phyloP scores from a whole-genome alignment of 108 stramenopile species.

The Skeletonema tropicum region DNA sequence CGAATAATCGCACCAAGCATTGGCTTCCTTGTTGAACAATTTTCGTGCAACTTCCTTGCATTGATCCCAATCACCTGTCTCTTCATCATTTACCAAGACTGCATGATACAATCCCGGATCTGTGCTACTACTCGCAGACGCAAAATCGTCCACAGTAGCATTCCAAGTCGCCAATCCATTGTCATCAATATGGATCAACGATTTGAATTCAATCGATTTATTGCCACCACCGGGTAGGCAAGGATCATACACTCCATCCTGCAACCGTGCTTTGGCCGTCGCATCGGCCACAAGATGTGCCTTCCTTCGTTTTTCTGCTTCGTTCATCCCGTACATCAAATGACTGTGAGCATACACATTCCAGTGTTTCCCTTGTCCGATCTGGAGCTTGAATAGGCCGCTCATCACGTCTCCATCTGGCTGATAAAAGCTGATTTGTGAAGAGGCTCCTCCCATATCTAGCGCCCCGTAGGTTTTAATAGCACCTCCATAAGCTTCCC shows the following conservation, averaged over 20 bases:
- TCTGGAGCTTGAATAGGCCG: constrained; percentile 85
- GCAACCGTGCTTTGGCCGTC: constrained; percentile 21
- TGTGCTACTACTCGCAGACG: not conserved
- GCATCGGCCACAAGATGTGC: constrained; percentile 45
- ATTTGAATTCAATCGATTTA: constrained; percentile 40
- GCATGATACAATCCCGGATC: constrained; percentile 54
- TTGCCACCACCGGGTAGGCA: constrained; percentile 70
- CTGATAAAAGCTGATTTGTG: constrained; percentile 87
- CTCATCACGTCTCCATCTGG: constrained; percentile 83
- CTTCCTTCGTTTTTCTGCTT: constrained; percentile 56
- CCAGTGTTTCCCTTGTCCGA: constrained; percentile 86
- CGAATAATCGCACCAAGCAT: constrained; percentile 87
- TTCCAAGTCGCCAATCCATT: constrained; percentile 47
- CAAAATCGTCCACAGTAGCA: constrained; percentile 38
- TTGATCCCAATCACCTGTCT: constrained; percentile 52
- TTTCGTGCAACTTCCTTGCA: constrained; percentile 54
- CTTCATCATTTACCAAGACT: constrained; percentile 53
- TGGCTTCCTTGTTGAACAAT: constrained; percentile 55
- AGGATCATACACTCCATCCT: constrained; percentile 68
- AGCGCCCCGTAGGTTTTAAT: constrained; percentile 78
- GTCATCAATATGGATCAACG: constrained; percentile 47
- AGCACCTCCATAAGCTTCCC: constrained; percentile 41
- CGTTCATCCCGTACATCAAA: constrained; percentile 87
- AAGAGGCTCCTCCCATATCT: constrained; percentile 90
- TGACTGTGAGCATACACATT: constrained; percentile 92